Evolutionary conservation across 2,329 filamentous ascomycete genomes (phyloP).

Genomic region (Plenodomus tracheiphilus): DNA sequence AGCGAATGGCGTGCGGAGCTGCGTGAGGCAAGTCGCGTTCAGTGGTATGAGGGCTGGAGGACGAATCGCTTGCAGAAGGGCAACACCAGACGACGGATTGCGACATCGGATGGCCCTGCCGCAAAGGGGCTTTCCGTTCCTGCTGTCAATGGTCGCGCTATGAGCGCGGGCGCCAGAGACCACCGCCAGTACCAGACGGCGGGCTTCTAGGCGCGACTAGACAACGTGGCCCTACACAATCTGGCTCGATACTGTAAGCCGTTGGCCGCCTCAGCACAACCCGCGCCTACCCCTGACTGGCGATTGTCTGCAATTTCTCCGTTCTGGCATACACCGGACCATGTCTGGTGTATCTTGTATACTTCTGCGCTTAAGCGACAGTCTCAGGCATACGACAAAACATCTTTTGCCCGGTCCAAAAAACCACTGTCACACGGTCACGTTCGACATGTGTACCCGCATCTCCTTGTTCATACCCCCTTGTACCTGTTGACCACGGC

Average conservation of each 20-base stretch:
- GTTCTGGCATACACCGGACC: too few species aligned
- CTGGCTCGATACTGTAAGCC: too few species aligned
- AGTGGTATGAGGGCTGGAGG: slow-evolving; percentile 97
- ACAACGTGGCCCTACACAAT: not conserved
- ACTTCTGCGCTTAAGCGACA: too few species aligned
- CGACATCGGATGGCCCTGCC: slow-evolving; percentile 35
- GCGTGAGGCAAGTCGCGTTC: slow-evolving; percentile 83
- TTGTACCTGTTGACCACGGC: not conserved
- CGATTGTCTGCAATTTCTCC: too few species aligned
- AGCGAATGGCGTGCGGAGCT: slow-evolving; percentile 90
- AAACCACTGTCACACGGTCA: too few species aligned
- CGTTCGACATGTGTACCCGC: not conserved
- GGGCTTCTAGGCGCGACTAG: slow-evolving; percentile 17
- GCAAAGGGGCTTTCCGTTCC: slow-evolving; percentile 29
- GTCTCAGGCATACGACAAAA: too few species aligned
- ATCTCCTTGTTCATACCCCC: not conserved
- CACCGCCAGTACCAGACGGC: slow-evolving; percentile 29
- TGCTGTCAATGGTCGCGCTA: slow-evolving; percentile 36
- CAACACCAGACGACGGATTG: slow-evolving; percentile 25
- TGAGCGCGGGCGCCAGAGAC: slow-evolving; percentile 35
- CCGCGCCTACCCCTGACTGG: too few species aligned
- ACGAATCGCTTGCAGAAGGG: slow-evolving; percentile 56
- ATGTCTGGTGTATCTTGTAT: too few species aligned
- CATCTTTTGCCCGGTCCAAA: too few species aligned
- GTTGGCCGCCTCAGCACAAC: too few species aligned